A percentile compares a stretch with the other conserved stretches of the same genome.
Conservation (phyloP, 2,329 filamentous ascomycete species). For the Lachnellula suecica region DNA sequence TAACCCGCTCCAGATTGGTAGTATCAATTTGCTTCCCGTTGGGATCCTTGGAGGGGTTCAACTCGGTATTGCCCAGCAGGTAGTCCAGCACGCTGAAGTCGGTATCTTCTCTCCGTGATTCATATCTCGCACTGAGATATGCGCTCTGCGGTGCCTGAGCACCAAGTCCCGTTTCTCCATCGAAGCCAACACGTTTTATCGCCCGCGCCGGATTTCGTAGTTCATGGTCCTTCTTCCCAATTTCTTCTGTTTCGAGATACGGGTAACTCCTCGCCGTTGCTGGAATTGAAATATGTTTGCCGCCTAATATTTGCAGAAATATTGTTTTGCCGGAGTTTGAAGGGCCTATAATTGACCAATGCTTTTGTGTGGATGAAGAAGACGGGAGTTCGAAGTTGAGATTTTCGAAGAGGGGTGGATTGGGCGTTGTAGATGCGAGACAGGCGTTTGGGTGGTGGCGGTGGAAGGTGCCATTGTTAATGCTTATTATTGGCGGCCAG, state of each 20-base stretch:
- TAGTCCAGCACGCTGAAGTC: conserved; percentile 86
- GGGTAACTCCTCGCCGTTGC: conserved; percentile 77
- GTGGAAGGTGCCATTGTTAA: conserved; percentile 82
- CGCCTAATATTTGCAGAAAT: conserved; percentile 76
- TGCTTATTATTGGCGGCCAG: conserved; percentile 63
- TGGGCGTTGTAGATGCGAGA: conserved; percentile 40
- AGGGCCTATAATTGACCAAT: conserved; percentile 84
- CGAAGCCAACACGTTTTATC: conserved; percentile 89
- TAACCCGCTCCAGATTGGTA: conserved; percentile 58
- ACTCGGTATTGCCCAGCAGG: conserved; percentile 75
- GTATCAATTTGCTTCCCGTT: conserved; percentile 49
- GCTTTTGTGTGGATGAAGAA: conserved; percentile 46
- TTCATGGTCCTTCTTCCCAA: conserved; percentile 39
- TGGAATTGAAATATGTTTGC: conserved; percentile 73
- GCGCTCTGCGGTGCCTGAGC: conserved; percentile 64
- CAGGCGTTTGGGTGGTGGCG: conserved; percentile 64
- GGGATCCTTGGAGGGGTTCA: conserved; percentile 68
- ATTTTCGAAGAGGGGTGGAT: conserved; percentile 71
- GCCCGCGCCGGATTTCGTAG: conserved; percentile 63
- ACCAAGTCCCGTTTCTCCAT: conserved; percentile 63
- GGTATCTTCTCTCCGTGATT: conserved; percentile 80
- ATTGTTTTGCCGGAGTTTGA: conserved; percentile 79
- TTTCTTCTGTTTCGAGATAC: conserved; percentile 64
- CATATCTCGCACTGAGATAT: conserved; percentile 87
- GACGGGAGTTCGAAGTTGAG: conserved; percentile 71